A percentile compares a stretch with the other conserved stretches of the same genome.
phyloP scores from a whole-genome alignment of 2,329 filamentous ascomycete species.

The Diaporthe velutina region DNA sequence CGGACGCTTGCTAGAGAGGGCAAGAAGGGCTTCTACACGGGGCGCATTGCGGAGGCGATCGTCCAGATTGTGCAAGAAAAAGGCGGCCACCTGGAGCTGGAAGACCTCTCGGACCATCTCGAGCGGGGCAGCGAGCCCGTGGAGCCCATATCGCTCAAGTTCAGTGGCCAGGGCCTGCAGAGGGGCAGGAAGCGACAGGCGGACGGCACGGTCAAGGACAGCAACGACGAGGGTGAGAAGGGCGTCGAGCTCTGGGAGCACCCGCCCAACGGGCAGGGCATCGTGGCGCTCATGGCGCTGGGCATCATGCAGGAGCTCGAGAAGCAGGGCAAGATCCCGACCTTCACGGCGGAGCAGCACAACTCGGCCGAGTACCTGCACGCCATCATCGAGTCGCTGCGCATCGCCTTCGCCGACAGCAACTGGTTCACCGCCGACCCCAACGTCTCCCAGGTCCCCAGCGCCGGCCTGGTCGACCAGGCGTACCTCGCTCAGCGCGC shows the following conservation, averaged over 20 bases:
- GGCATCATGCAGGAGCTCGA: slow-evolving; percentile 92
- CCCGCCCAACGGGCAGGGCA: slow-evolving; percentile 95
- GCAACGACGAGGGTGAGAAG: slow-evolving; percentile 50
- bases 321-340: slow-evolving; percentile 78
- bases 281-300: slow-evolving; percentile 93
- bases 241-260: slow-evolving; percentile 94
- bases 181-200: slow-evolving; percentile 42
- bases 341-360: slow-evolving; percentile 78
- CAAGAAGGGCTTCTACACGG: slow-evolving; percentile 92
- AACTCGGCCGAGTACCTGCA: slow-evolving; percentile 88
- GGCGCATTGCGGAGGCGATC: slow-evolving; percentile 83
- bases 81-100: slow-evolving; percentile 82
- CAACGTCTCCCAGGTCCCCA: slow-evolving; percentile 77
- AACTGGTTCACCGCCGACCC: slow-evolving; percentile 93
- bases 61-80: slow-evolving; percentile 81
- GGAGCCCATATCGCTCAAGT: slow-evolving; percentile 85
- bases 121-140: slow-evolving; percentile 79
- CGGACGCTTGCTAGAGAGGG: slow-evolving; percentile 81
- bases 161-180: slow-evolving; percentile 71
- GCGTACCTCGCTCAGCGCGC: slow-evolving; percentile 81
- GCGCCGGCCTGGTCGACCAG: slow-evolving; percentile 76
- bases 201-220: slow-evolving; percentile 54
- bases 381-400: slow-evolving; percentile 86
- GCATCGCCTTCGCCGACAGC: slow-evolving; percentile 91
- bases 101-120: slow-evolving; percentile 84